Evolutionary conservation across 208 protist genomes (phyloP).

Genomic region (Endotrypanum monterogeii): DNA sequence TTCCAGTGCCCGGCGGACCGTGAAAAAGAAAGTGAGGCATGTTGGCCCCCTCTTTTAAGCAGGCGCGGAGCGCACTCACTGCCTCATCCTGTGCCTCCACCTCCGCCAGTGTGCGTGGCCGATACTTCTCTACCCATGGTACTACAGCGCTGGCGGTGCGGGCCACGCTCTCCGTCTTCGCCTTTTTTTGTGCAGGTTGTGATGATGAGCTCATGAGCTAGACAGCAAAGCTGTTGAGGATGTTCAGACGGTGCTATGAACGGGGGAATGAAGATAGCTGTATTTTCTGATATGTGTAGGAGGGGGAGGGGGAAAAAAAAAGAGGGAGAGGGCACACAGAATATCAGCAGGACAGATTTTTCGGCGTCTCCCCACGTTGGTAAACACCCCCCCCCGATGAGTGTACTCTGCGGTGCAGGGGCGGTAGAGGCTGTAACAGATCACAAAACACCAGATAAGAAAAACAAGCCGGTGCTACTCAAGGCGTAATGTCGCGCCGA

Average conservation of each 20-base stretch:
- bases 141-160: constrained; percentile 18
- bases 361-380: too few species aligned
- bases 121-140: constrained; percentile 94
- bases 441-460: too few species aligned
- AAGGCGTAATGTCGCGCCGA: too few species aligned
- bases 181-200: constrained; percentile 32
- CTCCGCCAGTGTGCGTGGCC: constrained; percentile 93
- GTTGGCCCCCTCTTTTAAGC: constrained; percentile 82
- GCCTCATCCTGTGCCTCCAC: constrained; percentile 97
- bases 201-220: constrained; percentile 9
- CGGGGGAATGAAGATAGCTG: background rate
- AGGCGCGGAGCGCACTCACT: constrained; percentile 90
- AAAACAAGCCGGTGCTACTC: too few species aligned
- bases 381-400: too few species aligned
- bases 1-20: constrained; percentile 98
- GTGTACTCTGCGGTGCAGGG: too few species aligned
- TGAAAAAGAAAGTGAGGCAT: constrained; percentile 99
- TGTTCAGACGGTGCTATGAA: background rate
- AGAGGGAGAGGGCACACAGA: background rate
- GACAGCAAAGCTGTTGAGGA: background rate
- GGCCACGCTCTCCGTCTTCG: constrained; percentile 23
- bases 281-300: too few species aligned
- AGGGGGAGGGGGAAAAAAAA: background rate
- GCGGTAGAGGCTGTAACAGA: too few species aligned
- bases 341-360: background rate